These are phyloP conservation scores for Ogataea haglerorum DNA, from an alignment of 805 yeast genomes.

Conservation along the genomic window DNA sequence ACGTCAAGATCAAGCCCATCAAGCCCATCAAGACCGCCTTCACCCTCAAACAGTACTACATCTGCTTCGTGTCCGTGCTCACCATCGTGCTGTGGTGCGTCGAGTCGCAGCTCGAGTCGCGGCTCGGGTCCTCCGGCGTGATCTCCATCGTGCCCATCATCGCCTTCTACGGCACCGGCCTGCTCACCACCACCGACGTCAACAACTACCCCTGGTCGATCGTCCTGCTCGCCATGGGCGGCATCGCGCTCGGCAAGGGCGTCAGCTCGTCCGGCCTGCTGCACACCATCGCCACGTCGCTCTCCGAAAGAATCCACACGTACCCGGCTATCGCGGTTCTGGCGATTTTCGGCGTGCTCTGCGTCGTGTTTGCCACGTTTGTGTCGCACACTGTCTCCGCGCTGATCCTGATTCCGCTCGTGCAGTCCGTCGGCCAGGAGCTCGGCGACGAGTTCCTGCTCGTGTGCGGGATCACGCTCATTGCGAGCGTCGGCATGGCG, in stretches of 20 bases:
- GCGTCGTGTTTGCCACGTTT: slow-evolving; percentile 51
- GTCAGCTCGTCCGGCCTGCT: slow-evolving; percentile 48
- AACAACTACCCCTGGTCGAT: slow-evolving; percentile 55
- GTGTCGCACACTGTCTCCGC: slow-evolving; percentile 57
- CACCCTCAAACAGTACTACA: slow-evolving; percentile 43
- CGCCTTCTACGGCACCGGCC: slow-evolving; percentile 48
- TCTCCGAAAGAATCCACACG: slow-evolving; percentile 39
- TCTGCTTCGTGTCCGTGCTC: slow-evolving; percentile 38
- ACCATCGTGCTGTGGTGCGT: slow-evolving; percentile 51
- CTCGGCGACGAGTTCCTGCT: slow-evolving; percentile 46
- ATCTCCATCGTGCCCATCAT: slow-evolving; percentile 47
- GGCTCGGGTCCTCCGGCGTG: slow-evolving; percentile 49
- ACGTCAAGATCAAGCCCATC: slow-evolving; percentile 44
- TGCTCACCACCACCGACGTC: slow-evolving; percentile 45
- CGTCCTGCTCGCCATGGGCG: slow-evolving; percentile 54
- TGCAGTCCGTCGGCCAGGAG: slow-evolving; percentile 45
- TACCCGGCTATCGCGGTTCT: slow-evolving; percentile 43
- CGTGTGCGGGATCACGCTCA: slow-evolving; percentile 47
- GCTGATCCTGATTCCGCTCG: slow-evolving; percentile 48
- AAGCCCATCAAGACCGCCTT: slow-evolving; percentile 45
- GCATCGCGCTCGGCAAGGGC: slow-evolving; percentile 51
- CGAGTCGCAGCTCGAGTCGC: slow-evolving; percentile 38
- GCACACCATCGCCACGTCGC: slow-evolving; percentile 42
- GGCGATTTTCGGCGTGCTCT: slow-evolving; percentile 47
- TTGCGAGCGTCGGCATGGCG: slow-evolving; percentile 56